Evolutionary conservation across 805 yeast species (phyloP).

Genomic region (Ascoidea tarda): DNA sequence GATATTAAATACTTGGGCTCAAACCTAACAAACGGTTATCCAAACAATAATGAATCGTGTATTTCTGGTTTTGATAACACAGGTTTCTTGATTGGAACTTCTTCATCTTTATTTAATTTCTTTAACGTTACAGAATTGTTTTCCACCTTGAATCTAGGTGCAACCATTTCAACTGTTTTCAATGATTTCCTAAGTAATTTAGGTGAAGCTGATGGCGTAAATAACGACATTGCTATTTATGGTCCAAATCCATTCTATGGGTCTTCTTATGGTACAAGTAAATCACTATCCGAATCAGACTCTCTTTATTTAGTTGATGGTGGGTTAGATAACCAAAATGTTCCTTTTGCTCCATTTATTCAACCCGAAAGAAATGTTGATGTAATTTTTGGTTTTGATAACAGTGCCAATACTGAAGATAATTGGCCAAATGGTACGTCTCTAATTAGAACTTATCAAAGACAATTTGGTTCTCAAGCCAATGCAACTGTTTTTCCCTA

Average conservation of each 20-base stretch:
- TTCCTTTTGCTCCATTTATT: constrained; percentile 40
- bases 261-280: constrained; percentile 18
- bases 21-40: constrained; percentile 40
- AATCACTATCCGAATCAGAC: constrained; percentile 21
- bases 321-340: constrained; percentile 43
- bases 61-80: constrained; percentile 62
- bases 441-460: constrained; percentile 4
- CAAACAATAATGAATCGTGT: constrained; percentile 32
- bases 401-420: constrained; percentile 16
- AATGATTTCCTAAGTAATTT: constrained; percentile 31
- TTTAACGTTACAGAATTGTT: constrained; percentile 13
- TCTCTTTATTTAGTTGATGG: constrained; percentile 34
- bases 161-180: constrained; percentile 24
- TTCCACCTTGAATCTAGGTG: constrained; percentile 5
- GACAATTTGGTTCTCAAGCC: constrained; percentile 4
- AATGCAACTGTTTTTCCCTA: not conserved
- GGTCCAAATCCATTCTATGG: constrained; percentile 35
- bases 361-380: constrained; percentile 40
- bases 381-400: constrained; percentile 37
- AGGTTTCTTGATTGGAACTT: constrained; percentile 73
- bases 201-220: constrained; percentile 19
- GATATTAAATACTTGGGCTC: constrained; percentile 62
- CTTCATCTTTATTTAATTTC: constrained; percentile 68
- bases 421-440: constrained; percentile 9
- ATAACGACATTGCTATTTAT: constrained; percentile 35